Conservation (phyloP, 257 asterid genomes). For the Asclepias syriaca region DNA sequence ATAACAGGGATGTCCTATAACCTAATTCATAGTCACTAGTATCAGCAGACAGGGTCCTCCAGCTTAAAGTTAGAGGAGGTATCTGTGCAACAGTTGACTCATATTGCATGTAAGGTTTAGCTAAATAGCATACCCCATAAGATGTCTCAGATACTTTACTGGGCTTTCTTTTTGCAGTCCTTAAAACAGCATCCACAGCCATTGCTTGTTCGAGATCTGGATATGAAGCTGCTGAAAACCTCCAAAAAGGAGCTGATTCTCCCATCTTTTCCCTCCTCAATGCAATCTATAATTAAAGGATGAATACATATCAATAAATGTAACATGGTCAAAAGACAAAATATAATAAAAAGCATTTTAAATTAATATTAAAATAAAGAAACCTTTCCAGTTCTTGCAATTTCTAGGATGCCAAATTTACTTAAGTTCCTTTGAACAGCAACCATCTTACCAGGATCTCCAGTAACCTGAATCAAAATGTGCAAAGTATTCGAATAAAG, state of each 20-base stretch:
- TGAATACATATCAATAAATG: constrained; percentile 6
- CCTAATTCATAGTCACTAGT: no score
- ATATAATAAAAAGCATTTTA: neutral
- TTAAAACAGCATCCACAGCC: constrained; percentile 41
- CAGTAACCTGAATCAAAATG: constrained; percentile 60
- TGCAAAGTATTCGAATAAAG: neutral
- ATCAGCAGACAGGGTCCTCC: no score
- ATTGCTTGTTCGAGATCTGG: constrained; percentile 80
- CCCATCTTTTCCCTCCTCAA: constrained; percentile 97
- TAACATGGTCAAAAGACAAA: neutral
- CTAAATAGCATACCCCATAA: constrained; percentile 48
- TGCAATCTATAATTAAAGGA: constrained; percentile 61
- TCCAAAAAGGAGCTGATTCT: constrained; percentile 97
- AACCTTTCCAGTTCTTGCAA: constrained; percentile 97
- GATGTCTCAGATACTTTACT: constrained; percentile 46
- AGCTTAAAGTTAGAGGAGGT: neutral
- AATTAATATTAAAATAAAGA: neutral
- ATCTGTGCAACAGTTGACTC: neutral
- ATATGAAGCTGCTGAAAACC: constrained; percentile 96
- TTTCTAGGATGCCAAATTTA: constrained; percentile 89
- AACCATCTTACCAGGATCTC: constrained; percentile 98
- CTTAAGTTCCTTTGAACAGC: constrained; percentile 82
- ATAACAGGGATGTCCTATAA: neutral
- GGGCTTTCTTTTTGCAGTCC: constrained; percentile 28
- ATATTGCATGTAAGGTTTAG: constrained; percentile 10